A percentile compares a stretch with the other conserved stretches of the same genome.
These are phyloP conservation scores for Aspergillus novofumigatus DNA, from an alignment of 2,329 filamentous ascomycete genomes.

Conservation along the genomic window DNA sequence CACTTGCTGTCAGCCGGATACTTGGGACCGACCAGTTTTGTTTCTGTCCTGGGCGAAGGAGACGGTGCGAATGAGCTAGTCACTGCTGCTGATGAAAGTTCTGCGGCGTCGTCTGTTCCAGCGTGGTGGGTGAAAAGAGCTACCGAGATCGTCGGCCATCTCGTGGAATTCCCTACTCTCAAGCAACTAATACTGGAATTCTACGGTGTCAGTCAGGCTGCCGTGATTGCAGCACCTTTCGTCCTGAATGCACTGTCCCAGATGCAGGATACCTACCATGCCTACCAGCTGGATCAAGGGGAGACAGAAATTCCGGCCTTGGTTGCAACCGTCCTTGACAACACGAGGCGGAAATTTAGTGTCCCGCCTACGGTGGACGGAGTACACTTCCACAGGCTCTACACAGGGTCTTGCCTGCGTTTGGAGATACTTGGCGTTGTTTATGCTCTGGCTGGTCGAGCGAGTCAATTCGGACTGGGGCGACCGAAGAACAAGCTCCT, in stretches of 20 bases:
- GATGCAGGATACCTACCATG: constrained; percentile 13
- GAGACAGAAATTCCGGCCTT: constrained; percentile 4
- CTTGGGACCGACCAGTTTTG: constrained; percentile 33
- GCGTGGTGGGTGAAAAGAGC: constrained; percentile 19
- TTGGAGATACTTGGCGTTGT: constrained; percentile 38
- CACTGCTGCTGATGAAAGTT: background rate
- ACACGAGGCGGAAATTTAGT: constrained; percentile 20
- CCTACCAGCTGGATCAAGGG: constrained; percentile 10
- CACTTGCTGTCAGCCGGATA: constrained; percentile 24
- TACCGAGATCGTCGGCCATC: constrained; percentile 12
- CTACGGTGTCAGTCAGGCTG: constrained; percentile 26
- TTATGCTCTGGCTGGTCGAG: constrained; percentile 34
- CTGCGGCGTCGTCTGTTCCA: constrained; percentile 12
- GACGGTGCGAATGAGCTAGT: constrained; percentile 7
- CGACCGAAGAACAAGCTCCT: constrained; percentile 9
- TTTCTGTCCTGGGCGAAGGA: constrained; percentile 24
- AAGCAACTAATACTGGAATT: constrained; percentile 19
- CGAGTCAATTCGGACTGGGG: constrained; percentile 18
- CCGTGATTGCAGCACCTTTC: constrained; percentile 33
- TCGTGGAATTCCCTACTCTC: constrained; percentile 15
- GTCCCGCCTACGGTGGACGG: constrained; percentile 23
- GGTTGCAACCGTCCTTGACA: constrained; percentile 21
- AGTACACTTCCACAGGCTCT: constrained; percentile 34
- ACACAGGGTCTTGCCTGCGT: constrained; percentile 35
- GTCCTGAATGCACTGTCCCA: constrained; percentile 29